Base-by-base conservation (phyloP, 129 eudicot species). In the Scalesia atractyloides region DNA sequence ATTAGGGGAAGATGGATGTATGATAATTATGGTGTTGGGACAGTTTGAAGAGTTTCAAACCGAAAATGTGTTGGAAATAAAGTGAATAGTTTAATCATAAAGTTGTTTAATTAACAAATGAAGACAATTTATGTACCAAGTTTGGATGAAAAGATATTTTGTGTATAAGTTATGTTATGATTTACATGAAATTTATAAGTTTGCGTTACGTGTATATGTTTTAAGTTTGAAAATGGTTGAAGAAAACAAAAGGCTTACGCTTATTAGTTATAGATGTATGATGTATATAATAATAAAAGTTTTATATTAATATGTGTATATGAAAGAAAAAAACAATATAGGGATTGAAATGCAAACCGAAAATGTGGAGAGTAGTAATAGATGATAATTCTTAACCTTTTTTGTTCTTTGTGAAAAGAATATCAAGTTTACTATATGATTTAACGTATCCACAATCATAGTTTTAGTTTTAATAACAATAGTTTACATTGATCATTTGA, bases 1-100 rank as follows among this genome's bases (percentile, higher is more conserved):
- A 71, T 78, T 64, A 78, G 73, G 72, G 77, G 73, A 20, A 44
- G 76, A 70, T 43, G 46, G 46, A 41, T 41, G 12, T 2, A 8
- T 37, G 43, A 37, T 37, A 39, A 51, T 63, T 63, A 53, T 70
- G 63, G 48, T 43, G 7, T 44, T 49, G 64, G 64, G 57, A 61
- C 44, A 7, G 43, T 68, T 76, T 34, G 30, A 75, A 52, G 59
- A 17, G 24, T 64, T 56, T 1, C 3, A 43, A 52, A 20, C 11
- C 30, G 26, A 43, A 63, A 63, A 71, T 44, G 12, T 43, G 73
- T 66, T 68, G 37, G 59, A 48, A 63, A n/a, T 15, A 24, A 61
- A 12, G 20, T 44, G 7, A 15, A 33, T 9, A 47, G 69, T 24
- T 19, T 18, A 34, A 5, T 53, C 11, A 53, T 53, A 18, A 53